Base-by-base conservation (phyloP, 306 rosid species). In the Prunus salicina region DNA sequence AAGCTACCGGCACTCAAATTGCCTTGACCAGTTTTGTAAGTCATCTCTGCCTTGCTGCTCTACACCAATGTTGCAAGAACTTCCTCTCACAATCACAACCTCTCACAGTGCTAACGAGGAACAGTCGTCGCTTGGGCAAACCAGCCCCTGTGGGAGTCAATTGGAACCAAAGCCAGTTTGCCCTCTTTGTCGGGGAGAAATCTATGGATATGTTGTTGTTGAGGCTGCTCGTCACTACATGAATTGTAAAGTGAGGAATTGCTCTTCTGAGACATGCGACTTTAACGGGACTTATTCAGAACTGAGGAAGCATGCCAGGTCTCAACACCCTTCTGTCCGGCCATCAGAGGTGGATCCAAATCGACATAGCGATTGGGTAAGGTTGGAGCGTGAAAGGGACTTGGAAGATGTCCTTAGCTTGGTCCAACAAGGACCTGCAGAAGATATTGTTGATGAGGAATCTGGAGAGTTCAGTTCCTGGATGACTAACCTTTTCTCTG, bases 131-230 rank as follows among this genome's bases (percentile, higher is more conserved):
- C 69, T 77, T 67, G 86, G 69, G 78, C 75, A 78, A 64, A 53
- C 87, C 50, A 67, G 76, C 34, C 78, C 61, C 45, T 57, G 69
- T 67, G 86, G 84, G 58, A 84, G 80, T 79, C 84, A 71, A 47
- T 81, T 67, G 71, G 80, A 78, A 14, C 73, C 82, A 76, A 77
- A 88, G 63, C 86, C 88, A 24, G 71, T 43, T 64, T 93, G 97
- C 86, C 98, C 98, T 30, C 90, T 91, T 74, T 93, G 97, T 81
- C 95, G 96, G 6, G 97, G 98, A 70, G 88, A 81, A 73, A 82
- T 93, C 72, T 85, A 83, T 80, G 97, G 98, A 46, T 93, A 89
- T 58, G 72, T 77, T 79, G 88, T 91, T 43, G 81, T 79, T 56
- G 82, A 84, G 81, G 82, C 89, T 69, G 93, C 93, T 67, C 93